Percentiles rank a stretch among this genome's conserved stretches.
phyloP scores from a whole-genome alignment of 352 stramenopile genomes.

The Phytophthora idaei region DNA sequence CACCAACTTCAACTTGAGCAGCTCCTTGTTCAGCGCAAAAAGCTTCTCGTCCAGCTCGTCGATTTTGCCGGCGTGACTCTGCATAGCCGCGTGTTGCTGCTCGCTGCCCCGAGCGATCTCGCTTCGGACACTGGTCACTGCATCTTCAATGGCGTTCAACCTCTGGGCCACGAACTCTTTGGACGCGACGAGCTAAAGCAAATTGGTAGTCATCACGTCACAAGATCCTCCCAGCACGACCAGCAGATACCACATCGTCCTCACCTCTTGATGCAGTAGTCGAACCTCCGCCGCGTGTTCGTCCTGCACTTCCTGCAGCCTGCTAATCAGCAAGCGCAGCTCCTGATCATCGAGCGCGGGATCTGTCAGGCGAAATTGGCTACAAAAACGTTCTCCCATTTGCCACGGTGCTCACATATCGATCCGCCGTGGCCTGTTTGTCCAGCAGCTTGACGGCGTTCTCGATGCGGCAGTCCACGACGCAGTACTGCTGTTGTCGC shows the following conservation, averaged over 20 bases:
- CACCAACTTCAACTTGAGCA: constrained; percentile 67
- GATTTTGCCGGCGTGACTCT: constrained; percentile 32
- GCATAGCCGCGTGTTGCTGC: constrained; percentile 35
- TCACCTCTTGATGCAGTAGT: constrained; percentile 55
- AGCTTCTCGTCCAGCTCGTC: constrained; percentile 62
- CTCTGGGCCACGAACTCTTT: constrained; percentile 49
- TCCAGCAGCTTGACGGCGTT: constrained; percentile 34
- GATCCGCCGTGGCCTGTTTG: constrained; percentile 40
- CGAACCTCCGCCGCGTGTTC: constrained; percentile 47
- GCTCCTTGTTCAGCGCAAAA: constrained; percentile 67
- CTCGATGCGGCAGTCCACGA: constrained; percentile 43
- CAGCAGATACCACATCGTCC: neutral
- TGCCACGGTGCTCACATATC: constrained; percentile 35
- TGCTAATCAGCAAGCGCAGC: constrained; percentile 43
- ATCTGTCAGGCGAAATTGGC: constrained; percentile 13
- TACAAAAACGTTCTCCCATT: neutral
- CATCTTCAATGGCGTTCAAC: constrained; percentile 49
- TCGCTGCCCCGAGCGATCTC: constrained; percentile 39
- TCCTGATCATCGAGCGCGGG: constrained; percentile 35
- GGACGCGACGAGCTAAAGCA: constrained; percentile 28
- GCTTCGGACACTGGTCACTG: constrained; percentile 45
- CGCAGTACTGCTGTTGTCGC: constrained; percentile 31
- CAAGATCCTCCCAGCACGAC: neutral
- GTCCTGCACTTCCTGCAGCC: constrained; percentile 53
- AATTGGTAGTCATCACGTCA: constrained; percentile 4